Evolutionary conservation across 176 grass and related monocot genomes (phyloP).

Genomic region (Elaeis guineensis): DNA sequence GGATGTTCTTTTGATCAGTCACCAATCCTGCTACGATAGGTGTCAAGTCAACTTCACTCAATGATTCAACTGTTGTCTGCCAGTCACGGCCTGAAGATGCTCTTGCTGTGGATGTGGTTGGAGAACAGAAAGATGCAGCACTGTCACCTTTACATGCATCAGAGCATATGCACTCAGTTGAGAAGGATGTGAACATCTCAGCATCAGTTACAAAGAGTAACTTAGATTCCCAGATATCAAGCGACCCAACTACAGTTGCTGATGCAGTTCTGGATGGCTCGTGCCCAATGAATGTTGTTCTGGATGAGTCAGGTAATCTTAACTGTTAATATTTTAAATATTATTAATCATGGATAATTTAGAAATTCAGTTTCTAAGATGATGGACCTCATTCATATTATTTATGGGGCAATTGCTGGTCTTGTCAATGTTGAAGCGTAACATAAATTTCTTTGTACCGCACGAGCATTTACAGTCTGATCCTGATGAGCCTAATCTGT

Average conservation of each 20-base stretch:
- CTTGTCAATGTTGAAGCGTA: too few species aligned
- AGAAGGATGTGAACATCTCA: not conserved
- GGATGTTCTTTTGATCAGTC: constrained; percentile 13
- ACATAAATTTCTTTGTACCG: too few species aligned
- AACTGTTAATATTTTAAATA: not conserved
- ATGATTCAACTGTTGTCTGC: not conserved
- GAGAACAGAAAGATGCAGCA: constrained; percentile 2
- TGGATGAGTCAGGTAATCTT: not conserved
- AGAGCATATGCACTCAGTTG: not conserved
- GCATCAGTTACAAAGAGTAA: not conserved
- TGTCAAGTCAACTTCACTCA: not conserved
- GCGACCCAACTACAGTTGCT: not conserved
- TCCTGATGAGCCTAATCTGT: too few species aligned
- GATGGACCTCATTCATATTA: too few species aligned
- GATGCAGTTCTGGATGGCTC: not conserved
- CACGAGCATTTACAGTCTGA: too few species aligned
- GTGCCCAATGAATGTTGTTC: not conserved
- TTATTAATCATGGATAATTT: not conserved
- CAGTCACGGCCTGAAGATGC: not conserved
- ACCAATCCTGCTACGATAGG: constrained; percentile 3
- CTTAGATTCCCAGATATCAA: not conserved
- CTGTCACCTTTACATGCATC: constrained; percentile 6
- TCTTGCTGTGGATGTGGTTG: not conserved
- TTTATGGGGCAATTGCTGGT: too few species aligned
- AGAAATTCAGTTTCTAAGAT: not conserved